Percentiles rank a stretch among this genome's conserved stretches.
These are phyloP conservation scores for Ophiostoma sp. DNA, from an alignment of 2,329 filamentous ascomycete species.

Conservation along the genomic window DNA sequence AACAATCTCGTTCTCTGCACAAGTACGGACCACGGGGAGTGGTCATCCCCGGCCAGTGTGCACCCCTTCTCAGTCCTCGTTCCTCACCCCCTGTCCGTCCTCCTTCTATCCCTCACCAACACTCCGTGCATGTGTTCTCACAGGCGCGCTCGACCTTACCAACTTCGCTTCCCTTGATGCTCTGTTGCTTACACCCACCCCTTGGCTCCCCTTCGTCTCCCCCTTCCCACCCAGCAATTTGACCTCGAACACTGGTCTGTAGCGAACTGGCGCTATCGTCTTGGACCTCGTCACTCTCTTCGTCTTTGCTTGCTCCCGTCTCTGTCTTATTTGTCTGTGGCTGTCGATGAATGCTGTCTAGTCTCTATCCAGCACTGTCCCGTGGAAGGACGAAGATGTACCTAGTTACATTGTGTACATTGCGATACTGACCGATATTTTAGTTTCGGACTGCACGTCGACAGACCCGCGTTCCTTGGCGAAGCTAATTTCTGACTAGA, in stretches of 20 bases:
- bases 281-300: neutral
- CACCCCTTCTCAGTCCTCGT: neutral
- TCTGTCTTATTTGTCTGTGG: neutral
- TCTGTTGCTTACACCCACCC: neutral
- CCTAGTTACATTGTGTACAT: too few relatives aligned
- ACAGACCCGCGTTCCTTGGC: constrained; percentile 11
- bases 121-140: neutral
- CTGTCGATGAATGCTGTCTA: neutral
- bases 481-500: constrained; percentile 8
- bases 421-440: constrained; percentile 13
- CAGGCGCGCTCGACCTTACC: neutral
- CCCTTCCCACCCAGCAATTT: neutral
- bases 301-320: too few relatives aligned
- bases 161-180: neutral
- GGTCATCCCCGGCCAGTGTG: neutral
- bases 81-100: neutral
- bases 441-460: neutral
- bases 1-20: constrained; percentile 1
- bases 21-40: constrained; percentile 4
- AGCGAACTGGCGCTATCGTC: neutral
- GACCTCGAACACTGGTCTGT: neutral
- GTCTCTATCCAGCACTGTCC: neutral
- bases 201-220: neutral
- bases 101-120: neutral
- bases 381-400: too few relatives aligned